Evolutionary conservation across 768 basidiomycete genomes (phyloP).

Genomic region (Hirschioporus abietinus): DNA sequence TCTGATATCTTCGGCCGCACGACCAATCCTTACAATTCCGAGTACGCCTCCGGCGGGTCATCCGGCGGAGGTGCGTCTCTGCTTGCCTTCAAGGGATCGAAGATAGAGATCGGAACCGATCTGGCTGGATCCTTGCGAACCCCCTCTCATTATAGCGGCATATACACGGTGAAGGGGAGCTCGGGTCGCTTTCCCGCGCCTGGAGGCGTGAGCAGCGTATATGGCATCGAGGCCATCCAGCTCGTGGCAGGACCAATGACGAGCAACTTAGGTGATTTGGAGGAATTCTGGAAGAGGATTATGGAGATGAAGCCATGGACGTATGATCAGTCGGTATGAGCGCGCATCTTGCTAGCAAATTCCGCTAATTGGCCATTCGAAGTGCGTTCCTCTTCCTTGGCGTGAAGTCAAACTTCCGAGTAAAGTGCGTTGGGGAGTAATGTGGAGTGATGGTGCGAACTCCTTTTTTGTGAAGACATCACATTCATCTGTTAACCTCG

Average conservation of each 20-base stretch:
- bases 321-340: slow-evolving; percentile 36
- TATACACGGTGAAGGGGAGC: slow-evolving; percentile 38
- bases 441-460: slow-evolving; percentile 37
- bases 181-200: slow-evolving; percentile 31
- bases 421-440: slow-evolving; percentile 35
- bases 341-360: slow-evolving; percentile 1
- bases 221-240: slow-evolving; percentile 35
- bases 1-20: slow-evolving; percentile 44
- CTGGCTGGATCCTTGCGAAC: slow-evolving; percentile 46
- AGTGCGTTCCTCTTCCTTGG: slow-evolving; percentile 43
- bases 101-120: slow-evolving; percentile 44
- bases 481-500: neutral
- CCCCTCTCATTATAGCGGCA: slow-evolving; percentile 43
- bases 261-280: slow-evolving; percentile 34
- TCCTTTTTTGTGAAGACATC: neutral
- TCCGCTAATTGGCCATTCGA: slow-evolving; percentile 5
- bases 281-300: slow-evolving; percentile 38
- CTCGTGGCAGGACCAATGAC: slow-evolving; percentile 37
- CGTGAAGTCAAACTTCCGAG: slow-evolving; percentile 27
- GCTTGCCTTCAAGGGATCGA: slow-evolving; percentile 37
- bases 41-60: slow-evolving; percentile 40
- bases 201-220: slow-evolving; percentile 26
- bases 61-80: slow-evolving; percentile 49
- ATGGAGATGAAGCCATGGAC: slow-evolving; percentile 37
- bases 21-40: slow-evolving; percentile 41